phyloP scores from a whole-genome alignment of 176 grass and related monocot genomes.

The Zea luxurians region DNA sequence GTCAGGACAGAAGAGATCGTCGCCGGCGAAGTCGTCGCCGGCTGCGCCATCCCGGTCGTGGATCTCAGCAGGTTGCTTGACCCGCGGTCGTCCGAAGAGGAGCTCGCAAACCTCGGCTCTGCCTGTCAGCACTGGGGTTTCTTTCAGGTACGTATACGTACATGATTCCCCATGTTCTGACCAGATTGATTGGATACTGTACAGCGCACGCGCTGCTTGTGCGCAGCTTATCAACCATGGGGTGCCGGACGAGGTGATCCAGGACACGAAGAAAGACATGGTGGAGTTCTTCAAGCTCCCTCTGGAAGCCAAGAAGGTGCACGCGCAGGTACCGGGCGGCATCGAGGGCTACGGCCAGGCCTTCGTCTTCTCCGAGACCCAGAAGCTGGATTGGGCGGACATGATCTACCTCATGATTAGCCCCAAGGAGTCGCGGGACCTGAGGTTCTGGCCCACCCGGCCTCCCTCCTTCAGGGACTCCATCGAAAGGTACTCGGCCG shows the following conservation, averaged over 20 bases:
- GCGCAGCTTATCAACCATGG: background rate
- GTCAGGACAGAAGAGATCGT: conserved; percentile 23
- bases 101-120: conserved; percentile 28
- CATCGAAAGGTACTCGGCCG: conserved; percentile 43
- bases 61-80: conserved; percentile 43
- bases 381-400: conserved; percentile 54
- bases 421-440: conserved; percentile 23
- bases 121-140: conserved; percentile 59
- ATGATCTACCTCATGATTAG: conserved; percentile 20
- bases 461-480: conserved; percentile 21
- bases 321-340: background rate
- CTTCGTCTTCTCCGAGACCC: conserved; percentile 38
- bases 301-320: conserved; percentile 32
- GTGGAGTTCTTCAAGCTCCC: conserved; percentile 39
- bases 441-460: conserved; percentile 38
- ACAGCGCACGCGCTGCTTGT: background rate
- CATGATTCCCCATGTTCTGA: background rate
- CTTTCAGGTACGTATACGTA: conserved; percentile 48
- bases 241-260: conserved; percentile 36
- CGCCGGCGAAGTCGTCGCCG: conserved; percentile 18
- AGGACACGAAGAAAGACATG: conserved; percentile 26
- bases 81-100: conserved; percentile 16
- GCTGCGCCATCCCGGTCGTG: conserved; percentile 40
- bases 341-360: conserved; percentile 44
- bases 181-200: background rate